Conservation (phyloP, 2,329 filamentous ascomycete genomes). For the Colletotrichum gloeosporioides region DNA sequence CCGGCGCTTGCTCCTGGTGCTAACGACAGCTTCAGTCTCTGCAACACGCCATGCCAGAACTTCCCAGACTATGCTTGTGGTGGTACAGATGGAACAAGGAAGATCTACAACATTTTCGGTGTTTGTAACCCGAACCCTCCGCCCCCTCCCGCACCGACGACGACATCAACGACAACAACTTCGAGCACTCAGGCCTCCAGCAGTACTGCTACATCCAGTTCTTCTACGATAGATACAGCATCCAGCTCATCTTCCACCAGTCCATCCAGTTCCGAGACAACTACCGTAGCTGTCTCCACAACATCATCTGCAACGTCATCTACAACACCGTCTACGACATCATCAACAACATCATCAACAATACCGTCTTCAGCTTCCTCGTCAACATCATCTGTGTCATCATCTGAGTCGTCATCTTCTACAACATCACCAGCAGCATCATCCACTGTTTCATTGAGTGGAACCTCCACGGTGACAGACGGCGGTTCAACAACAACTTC, state of each 20-base stretch:
- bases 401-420: not conserved
- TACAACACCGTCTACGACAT: not conserved
- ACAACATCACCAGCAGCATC: not conserved
- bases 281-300: not conserved
- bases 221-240: not conserved
- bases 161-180: not conserved
- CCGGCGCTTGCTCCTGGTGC: not conserved
- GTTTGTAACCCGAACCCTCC: not conserved
- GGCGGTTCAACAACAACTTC: not conserved
- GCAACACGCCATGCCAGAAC: not conserved
- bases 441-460: not conserved
- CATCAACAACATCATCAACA: too few relatives aligned
- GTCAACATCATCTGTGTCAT: not conserved
- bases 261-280: not conserved
- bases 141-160: not conserved
- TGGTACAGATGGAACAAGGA: not conserved
- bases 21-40: not conserved
- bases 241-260: not conserved
- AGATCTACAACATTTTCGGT: not conserved
- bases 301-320: not conserved
- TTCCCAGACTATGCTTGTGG: not conserved
- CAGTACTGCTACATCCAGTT: not conserved
- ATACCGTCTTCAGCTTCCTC: not conserved
- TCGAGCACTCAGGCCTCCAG: not conserved
- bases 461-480: not conserved